Evolutionary conservation across 2,329 filamentous ascomycete genomes (phyloP).

Genomic region (Zarea fungicola): DNA sequence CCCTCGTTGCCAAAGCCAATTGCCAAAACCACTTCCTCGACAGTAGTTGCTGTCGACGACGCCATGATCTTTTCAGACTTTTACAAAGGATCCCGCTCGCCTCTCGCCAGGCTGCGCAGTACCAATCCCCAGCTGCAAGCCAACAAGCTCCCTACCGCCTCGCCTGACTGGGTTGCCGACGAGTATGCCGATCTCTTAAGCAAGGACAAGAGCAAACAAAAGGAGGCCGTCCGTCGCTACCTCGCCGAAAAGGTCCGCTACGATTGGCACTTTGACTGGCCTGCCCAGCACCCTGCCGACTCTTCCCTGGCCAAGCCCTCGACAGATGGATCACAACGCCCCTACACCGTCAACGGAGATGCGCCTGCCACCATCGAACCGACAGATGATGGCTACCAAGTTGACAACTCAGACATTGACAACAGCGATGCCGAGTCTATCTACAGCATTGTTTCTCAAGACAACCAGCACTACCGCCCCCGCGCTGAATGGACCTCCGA

Average conservation of each 20-base stretch:
- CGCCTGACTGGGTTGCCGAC: slow-evolving; percentile 36
- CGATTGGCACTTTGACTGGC: slow-evolving; percentile 59
- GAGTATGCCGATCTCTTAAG: slow-evolving; percentile 58
- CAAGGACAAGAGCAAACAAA: slow-evolving; percentile 57
- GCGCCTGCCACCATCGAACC: not conserved
- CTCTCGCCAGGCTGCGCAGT: slow-evolving; percentile 47
- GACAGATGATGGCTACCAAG: slow-evolving; percentile 29
- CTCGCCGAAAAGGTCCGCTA: slow-evolving; percentile 49
- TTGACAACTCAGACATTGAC: slow-evolving; percentile 36
- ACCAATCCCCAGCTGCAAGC: slow-evolving; percentile 26
- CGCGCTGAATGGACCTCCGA: slow-evolving; percentile 55
- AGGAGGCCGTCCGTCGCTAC: slow-evolving; percentile 55
- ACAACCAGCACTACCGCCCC: slow-evolving; percentile 43
- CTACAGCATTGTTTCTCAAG: slow-evolving; percentile 55
- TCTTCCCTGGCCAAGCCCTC: not conserved
- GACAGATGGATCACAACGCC: not conserved
- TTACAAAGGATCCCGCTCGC: slow-evolving; percentile 51
- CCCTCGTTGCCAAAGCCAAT: not conserved
- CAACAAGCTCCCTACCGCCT: slow-evolving; percentile 23
- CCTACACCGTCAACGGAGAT: not conserved
- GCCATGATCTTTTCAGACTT: slow-evolving; percentile 55
- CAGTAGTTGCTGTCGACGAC: not conserved
- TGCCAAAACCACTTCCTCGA: not conserved
- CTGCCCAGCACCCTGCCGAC: slow-evolving; percentile 24
- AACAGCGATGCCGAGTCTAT: slow-evolving; percentile 43